Base-by-base conservation (phyloP, 2,329 filamentous ascomycete genomes). In the Diaporthe aspalathi region DNA sequence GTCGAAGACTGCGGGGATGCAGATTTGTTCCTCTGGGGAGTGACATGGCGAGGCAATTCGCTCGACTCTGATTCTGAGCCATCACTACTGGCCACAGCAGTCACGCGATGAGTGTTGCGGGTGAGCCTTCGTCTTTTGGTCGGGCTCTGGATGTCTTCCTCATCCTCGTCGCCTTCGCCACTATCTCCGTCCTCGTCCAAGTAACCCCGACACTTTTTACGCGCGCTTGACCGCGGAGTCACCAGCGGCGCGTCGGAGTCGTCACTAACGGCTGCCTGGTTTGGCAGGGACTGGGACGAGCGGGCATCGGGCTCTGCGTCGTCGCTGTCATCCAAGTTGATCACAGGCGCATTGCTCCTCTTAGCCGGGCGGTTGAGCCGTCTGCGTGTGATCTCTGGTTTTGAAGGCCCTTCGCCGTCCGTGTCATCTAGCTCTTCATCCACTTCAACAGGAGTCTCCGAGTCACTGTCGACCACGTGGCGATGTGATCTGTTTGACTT, bases 91-190 rank as follows among this genome's bases (percentile, higher is more conserved):
- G 27, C 35, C 16, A 70, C 47, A 32, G 27, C 17, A 24, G 8
- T 47, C 11, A 40, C 38, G 12, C 49, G 29, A 29, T 54, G 49
- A 72, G 74, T 45, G 60, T 69, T 54, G 14, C 73, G 72, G 9
- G 67, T 68, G 2, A 73, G 72, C 63, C 75, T 79, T 8, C 76
- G 77, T 70, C 74, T 78, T 70, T 80, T 81, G 3, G 74, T 70
- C 5, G 79, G 78, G 8, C 77, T 80, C n/a, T 76, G 52, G 27
- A 74, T 43, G 9, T 73, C 71, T 35, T 68, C 71, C 43, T 67
- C 70, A 32, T 65, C 68, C 5, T 70, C 67, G 16, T 67, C 70
- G 16, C 70, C 66, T 20, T 72, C 70, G 8, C 68, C 72, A 14
- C n/a, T 29, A 3, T 70, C 67, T 5, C 71, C 70, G 12, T 72